Conservation (phyloP, 768 basidiomycete genomes). For the Paxillus involutus region DNA sequence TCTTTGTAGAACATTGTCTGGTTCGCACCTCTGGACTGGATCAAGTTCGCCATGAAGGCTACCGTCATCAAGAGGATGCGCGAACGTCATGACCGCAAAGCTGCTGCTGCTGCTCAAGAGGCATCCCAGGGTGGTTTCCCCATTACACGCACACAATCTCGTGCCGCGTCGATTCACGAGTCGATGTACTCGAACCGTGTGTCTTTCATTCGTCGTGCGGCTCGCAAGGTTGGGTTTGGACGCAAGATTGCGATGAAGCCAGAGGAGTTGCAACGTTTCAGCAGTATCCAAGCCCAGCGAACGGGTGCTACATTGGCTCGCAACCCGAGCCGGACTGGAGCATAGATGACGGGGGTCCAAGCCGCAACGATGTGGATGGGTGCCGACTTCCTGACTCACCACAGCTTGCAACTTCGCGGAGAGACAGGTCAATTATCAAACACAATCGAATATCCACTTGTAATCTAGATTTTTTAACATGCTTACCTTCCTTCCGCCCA, state of each 20-base stretch:
- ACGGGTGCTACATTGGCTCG: slow-evolving; percentile 78
- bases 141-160: slow-evolving; percentile 84
- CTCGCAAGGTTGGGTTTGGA: slow-evolving; percentile 86
- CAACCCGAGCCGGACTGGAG: slow-evolving; percentile 65
- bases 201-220: slow-evolving; percentile 87
- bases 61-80: slow-evolving; percentile 87
- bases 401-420: slow-evolving; percentile 9
- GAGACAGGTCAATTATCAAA: slow-evolving; percentile 18
- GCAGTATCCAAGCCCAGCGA: slow-evolving; percentile 78
- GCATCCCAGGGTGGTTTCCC: slow-evolving; percentile 50
- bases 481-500: slow-evolving; percentile 12
- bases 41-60: slow-evolving; percentile 96
- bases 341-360: slow-evolving; percentile 28
- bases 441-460: slow-evolving; percentile 30
- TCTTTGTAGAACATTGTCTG: slow-evolving; percentile 80
- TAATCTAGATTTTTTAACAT: slow-evolving; percentile 31
- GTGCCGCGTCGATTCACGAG: slow-evolving; percentile 87
- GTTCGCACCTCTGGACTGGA: slow-evolving; percentile 93
- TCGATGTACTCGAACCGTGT: slow-evolving; percentile 95
- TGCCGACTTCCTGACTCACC: slow-evolving; percentile 22
- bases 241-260: slow-evolving; percentile 78
- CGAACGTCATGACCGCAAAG: slow-evolving; percentile 49
- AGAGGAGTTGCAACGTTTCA: slow-evolving; percentile 84
- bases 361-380: slow-evolving; percentile 14
- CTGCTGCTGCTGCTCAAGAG: slow-evolving; percentile 38